A percentile compares a stretch with the other conserved stretches of the same genome.
Conservation (phyloP, 345 rosid genomes). For the Eucalyptus cladocalyx region DNA sequence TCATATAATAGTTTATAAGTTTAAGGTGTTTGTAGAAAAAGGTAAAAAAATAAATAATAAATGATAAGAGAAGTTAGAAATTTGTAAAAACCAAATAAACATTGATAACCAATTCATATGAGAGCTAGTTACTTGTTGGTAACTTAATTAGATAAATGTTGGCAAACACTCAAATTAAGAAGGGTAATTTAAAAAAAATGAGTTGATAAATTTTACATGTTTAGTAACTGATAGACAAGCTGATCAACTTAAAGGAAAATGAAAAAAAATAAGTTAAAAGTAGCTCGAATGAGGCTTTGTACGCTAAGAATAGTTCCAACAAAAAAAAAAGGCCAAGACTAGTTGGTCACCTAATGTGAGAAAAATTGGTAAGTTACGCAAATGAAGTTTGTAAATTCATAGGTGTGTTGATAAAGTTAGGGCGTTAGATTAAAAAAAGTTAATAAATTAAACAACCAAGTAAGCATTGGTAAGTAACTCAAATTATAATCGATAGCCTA, state of each 20-base stretch:
- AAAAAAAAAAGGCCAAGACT: background rate
- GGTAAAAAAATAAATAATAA: no score
- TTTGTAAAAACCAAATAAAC: background rate
- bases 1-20: background rate
- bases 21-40: background rate
- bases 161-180: background rate
- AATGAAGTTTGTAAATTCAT: background rate
- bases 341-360: background rate
- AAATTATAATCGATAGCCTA: background rate
- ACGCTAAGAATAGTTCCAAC: background rate
- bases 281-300: background rate
- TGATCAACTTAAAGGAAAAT: background rate
- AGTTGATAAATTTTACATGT: no score
- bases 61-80: background rate
- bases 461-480: background rate
- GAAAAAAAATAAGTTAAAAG: background rate
- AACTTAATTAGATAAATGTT: background rate
- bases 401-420: background rate
- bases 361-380: background rate
- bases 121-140: background rate
- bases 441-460: background rate
- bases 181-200: background rate
- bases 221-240: no score
- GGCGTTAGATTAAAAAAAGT: accelerated
- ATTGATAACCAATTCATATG: background rate